Evolutionary conservation across 129 eudicot genomes (phyloP), one percentile per base, ranked within the genome.

Genomic region (Sambucus nigra): DNA sequence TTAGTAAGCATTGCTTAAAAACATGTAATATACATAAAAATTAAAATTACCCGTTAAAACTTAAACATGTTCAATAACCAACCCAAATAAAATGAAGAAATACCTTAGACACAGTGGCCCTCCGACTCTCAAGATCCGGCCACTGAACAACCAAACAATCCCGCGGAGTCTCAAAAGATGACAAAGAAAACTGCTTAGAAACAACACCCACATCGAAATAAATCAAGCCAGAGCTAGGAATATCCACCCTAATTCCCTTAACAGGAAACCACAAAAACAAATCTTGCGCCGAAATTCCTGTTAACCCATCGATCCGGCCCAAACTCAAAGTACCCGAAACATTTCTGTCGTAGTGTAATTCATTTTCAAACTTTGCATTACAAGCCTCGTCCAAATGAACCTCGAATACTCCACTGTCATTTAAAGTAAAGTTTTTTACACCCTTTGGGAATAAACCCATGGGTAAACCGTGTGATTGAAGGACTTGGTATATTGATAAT

Each of bases 251-350:
- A 21, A 51, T 57, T 23, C 28, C 66, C 38, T 63, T 53, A 1
- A 63, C 68, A 13, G 29, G 51, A 39, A 63, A 63, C 59, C 68
- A 63, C 55, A 60, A 29, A 47, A 60, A 60, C 76, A 89, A 75
- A 73, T 89, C 97, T 59, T 81, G 93, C 1, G 97, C 93, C 13
- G 79, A 68, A 44, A 89, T 81, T 14, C 97, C 97, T 48, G 86
- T 64, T 25, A 84, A 56, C 2, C 38, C 73, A 29, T 55, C 69
- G 61, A 89, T 78, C 81, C 69, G 72, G 0, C 95, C 97, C 38
- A 51, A 81, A 46, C 49, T 67, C 38, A 89, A 59, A 20, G 23
- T 67, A 17, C 97, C 97, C 4, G 93, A 61, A 32, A 89, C 75
- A 52, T 81, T 78, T 59, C 48, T 61, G 24, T 84, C 95, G 57